Evolutionary conservation across 495 filamentous ascomycete species (phyloP), one percentile per base, ranked within the genome.

Genomic region (Poronia punctata): DNA sequence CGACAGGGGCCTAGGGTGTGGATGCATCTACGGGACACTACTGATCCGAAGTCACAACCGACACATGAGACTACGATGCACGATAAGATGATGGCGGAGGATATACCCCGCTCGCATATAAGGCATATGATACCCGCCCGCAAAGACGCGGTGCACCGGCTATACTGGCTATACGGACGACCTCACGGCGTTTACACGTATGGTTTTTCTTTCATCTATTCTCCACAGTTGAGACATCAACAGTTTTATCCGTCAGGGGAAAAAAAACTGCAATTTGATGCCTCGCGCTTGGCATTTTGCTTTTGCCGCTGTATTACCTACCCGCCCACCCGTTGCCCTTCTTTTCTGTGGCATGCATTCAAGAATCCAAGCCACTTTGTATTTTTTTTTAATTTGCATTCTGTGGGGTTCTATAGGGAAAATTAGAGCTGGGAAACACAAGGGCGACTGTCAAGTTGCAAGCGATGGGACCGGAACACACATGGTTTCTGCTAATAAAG

Each of bases 61-160:
- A 8, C 38, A 21, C 23, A 14, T 19, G 6, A 19, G n/a, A 24
- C n/a, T 10, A 12, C 29, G 20, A 25, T 28, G 30, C 22, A 20
- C 14, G 5, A 18, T 18, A 23, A 12, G 20, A 35, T 31, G 16
- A 26, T 33, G 7, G 43, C 36, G 37, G 24, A 36, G 45, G 45
- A 36, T 47, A 42, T 47, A 42, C 45, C 46, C 34, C 33, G 14
- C 12, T 25, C 24, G 25, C 14, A 28, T 35, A 28, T 20, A n/a
- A 20, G 24, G 31, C 10, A 8, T 29, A 8, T 16, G 27, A 38
- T 32, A 38, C 26, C 24, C 24, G 7, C 34, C 42, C 15, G 3
- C 23, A 19, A 45, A 21, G 19, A 29, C 18, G 6, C 32, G 12
- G 24, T 12, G 10, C 11, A 29, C 24, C 6, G 10, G 3, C 22